phyloP scores from a whole-genome alignment of 805 yeast species.

The Candida ulmi region DNA sequence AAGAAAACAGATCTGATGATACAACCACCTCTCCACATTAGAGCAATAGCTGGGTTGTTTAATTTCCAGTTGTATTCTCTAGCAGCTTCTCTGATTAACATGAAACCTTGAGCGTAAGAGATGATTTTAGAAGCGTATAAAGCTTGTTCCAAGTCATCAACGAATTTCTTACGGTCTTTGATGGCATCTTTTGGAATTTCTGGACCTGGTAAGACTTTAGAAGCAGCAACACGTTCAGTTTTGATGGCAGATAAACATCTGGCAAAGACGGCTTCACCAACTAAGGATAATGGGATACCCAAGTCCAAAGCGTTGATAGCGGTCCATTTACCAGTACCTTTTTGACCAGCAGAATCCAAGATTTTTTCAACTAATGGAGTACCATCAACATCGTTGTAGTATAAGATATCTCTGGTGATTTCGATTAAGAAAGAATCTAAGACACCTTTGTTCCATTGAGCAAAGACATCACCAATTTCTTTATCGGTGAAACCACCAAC shows the following conservation, averaged over 20 bases:
- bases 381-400: slow-evolving; percentile 85
- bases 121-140: slow-evolving; percentile 97
- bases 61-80: slow-evolving; percentile 94
- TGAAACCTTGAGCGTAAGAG: slow-evolving; percentile 99
- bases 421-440: slow-evolving; percentile 95
- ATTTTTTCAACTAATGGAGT: slow-evolving; percentile 94
- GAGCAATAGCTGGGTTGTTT: slow-evolving; percentile 96
- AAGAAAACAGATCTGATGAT: slow-evolving; percentile 98
- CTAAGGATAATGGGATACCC: slow-evolving; percentile 97
- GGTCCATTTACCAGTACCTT: slow-evolving; percentile 99
- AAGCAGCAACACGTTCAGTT: slow-evolving; percentile 84
- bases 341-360: slow-evolving; percentile 95
- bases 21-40: slow-evolving; percentile 99
- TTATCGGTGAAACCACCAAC: slow-evolving; percentile 84
- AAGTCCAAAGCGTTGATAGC: slow-evolving; percentile 96
- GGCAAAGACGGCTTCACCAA: slow-evolving; percentile 97
- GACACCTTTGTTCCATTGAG: slow-evolving; percentile 95
- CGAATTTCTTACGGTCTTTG: slow-evolving; percentile 75
- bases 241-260: slow-evolving; percentile 94
- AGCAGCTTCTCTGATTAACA: slow-evolving; percentile 98
- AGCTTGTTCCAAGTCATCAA: slow-evolving; percentile 96
- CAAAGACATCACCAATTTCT: slow-evolving; percentile 91
- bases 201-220: slow-evolving; percentile 79
- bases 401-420: slow-evolving; percentile 92
- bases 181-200: slow-evolving; percentile 51